Conservation (phyloP, 768 basidiomycete species). For the Phylloporus arenicola region DNA sequence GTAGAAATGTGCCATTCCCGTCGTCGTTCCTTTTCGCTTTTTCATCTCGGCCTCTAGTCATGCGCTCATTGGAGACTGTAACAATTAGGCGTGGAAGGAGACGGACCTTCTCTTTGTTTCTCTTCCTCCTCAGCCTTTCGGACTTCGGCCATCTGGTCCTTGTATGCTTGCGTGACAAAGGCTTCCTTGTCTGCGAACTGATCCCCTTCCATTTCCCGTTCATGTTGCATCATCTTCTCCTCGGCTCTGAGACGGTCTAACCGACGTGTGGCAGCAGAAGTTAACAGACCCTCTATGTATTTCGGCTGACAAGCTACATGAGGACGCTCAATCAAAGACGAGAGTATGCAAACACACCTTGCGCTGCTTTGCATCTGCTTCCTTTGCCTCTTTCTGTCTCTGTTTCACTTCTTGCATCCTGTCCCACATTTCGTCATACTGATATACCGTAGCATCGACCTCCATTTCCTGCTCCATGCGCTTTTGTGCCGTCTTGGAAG, state of each 20-base stretch:
- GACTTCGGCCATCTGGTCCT: slow-evolving; percentile 92
- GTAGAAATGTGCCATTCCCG: slow-evolving; percentile 86
- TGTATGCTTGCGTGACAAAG: slow-evolving; percentile 98
- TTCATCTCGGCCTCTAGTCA: slow-evolving; percentile 51
- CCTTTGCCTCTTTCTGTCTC: slow-evolving; percentile 69
- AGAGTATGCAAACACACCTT: slow-evolving; percentile 49
- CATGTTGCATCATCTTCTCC: slow-evolving; percentile 94
- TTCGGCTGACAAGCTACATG: slow-evolving; percentile 60
- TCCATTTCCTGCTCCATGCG: slow-evolving; percentile 74
- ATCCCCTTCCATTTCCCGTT: slow-evolving; percentile 90
- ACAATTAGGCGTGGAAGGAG: not conserved
- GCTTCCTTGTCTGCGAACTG: slow-evolving; percentile 90
- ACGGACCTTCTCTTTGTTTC: slow-evolving; percentile 75
- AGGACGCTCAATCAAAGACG: slow-evolving; percentile 2
- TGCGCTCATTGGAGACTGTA: not conserved
- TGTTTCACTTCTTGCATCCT: slow-evolving; percentile 86
- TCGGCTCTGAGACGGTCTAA: slow-evolving; percentile 90
- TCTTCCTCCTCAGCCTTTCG: slow-evolving; percentile 92
- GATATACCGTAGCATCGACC: slow-evolving; percentile 78
- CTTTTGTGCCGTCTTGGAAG: slow-evolving; percentile 63
- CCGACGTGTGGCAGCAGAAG: slow-evolving; percentile 79
- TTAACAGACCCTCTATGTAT: slow-evolving; percentile 79
- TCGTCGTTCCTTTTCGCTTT: slow-evolving; percentile 51
- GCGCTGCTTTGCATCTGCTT: slow-evolving; percentile 66
- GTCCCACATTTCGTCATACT: slow-evolving; percentile 97